These are phyloP conservation scores for Eutypa lata DNA, from an alignment of 2,329 filamentous ascomycete genomes.

Conservation along the genomic window DNA sequence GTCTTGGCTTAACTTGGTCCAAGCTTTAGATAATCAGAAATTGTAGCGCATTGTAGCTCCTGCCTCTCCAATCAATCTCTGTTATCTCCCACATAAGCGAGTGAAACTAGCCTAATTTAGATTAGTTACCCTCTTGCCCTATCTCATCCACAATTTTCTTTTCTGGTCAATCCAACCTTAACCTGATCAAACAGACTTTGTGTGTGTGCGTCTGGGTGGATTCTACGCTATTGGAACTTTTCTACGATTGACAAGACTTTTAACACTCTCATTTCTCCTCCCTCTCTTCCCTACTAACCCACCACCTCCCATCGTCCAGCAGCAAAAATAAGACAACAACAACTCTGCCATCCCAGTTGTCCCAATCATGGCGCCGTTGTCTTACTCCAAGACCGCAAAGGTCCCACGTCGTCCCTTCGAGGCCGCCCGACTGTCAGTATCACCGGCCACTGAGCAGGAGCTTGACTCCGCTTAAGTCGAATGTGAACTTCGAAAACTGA, in stretches of 20 bases:
- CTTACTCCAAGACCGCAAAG: slow-evolving; percentile 99
- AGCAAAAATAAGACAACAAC: slow-evolving; percentile 39
- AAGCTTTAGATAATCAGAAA: background rate
- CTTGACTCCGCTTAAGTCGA: slow-evolving; percentile 97
- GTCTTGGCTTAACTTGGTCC: background rate
- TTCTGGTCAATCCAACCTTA: background rate
- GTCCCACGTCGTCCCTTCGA: slow-evolving; percentile 97
- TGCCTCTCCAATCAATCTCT: background rate
- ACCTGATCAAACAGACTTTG: too few relatives aligned
- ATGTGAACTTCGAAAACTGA: slow-evolving; percentile 69
- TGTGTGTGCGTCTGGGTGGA: background rate
- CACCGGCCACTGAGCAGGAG: slow-evolving; percentile 96
- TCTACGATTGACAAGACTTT: slow-evolving; percentile 11
- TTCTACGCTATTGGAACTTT: slow-evolving; percentile 6
- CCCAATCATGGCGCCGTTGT: slow-evolving; percentile 51
- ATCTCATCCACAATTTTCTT: slow-evolving; percentile 24
- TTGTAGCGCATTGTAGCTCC: background rate
- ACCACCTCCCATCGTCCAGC: slow-evolving; percentile 15
- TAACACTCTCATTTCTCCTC: slow-evolving; percentile 17
- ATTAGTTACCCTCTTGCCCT: slow-evolving; percentile 19
- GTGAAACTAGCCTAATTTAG: slow-evolving; percentile 13
- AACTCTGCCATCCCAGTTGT: slow-evolving; percentile 24
- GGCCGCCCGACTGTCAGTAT: slow-evolving; percentile 99
- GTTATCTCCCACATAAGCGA: slow-evolving; percentile 19
- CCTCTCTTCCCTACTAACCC: slow-evolving; percentile 13